phyloP scores from a whole-genome alignment of 345 rosid species.

The Theobroma cacao region DNA sequence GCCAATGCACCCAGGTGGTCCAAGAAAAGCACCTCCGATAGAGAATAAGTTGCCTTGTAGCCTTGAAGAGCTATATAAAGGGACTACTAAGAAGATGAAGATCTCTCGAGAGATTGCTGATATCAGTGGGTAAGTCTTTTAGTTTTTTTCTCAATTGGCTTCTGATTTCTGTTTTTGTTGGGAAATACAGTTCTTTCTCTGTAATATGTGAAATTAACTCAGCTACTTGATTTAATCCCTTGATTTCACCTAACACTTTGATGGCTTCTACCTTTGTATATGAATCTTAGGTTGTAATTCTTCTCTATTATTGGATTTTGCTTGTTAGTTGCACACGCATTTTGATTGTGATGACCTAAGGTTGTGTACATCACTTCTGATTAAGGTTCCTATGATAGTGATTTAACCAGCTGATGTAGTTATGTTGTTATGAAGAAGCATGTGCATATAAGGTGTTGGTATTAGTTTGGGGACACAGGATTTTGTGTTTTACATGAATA shows the following conservation, averaged over 20 bases:
- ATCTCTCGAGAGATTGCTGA: constrained; percentile 70
- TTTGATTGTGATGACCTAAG: no score
- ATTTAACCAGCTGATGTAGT: no score
- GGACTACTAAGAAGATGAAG: constrained; percentile 70
- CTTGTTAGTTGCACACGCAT: background rate
- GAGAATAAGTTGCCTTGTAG: constrained; percentile 55
- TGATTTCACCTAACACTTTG: no score
- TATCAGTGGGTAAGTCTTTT: constrained; percentile 49
- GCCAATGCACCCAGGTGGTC: constrained; percentile 29
- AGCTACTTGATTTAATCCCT: background rate
- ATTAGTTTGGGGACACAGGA: no score
- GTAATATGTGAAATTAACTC: background rate
- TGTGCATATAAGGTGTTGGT: no score
- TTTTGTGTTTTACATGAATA: no score
- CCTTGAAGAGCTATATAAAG: constrained; percentile 73
- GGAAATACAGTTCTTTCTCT: background rate
- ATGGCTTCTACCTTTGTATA: background rate
- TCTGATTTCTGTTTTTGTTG: background rate
- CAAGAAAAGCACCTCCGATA: constrained; percentile 54
- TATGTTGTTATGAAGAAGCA: no score
- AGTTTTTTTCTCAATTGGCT: background rate
- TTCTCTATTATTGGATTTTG: background rate
- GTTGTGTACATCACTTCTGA: no score
- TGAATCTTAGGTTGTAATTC: background rate
- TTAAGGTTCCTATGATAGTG: no score